Evolutionary conservation across 768 basidiomycete species (phyloP).

Genomic region (Boletus reticuloceps): DNA sequence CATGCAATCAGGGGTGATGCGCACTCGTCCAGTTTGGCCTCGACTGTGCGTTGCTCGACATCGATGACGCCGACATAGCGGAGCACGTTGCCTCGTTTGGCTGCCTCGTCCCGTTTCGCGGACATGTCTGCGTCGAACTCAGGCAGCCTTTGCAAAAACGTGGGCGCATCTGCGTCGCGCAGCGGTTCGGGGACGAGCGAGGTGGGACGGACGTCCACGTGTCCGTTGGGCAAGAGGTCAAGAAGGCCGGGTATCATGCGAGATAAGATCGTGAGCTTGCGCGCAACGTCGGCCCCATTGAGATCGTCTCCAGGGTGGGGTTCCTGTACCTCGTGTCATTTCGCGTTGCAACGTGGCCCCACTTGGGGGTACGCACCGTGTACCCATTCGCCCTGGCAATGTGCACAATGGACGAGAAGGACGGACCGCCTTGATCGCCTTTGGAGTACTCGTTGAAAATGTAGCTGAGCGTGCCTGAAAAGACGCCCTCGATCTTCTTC

Average conservation of each 20-base stretch:
- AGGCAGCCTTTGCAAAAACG: conserved; percentile 76
- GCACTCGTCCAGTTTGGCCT: conserved; percentile 87
- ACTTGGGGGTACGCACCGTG: conserved; percentile 53
- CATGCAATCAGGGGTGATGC: conserved; percentile 19
- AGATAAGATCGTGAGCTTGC: conserved; percentile 94
- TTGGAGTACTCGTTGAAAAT: conserved; percentile 97
- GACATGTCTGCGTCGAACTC: conserved; percentile 82
- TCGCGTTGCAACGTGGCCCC: background rate
- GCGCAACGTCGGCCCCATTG: conserved; percentile 94
- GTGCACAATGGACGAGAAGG: conserved; percentile 87
- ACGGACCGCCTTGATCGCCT: conserved; percentile 60
- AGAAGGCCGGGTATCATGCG: conserved; percentile 61
- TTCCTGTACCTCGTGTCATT: conserved; percentile 58
- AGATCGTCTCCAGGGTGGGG: conserved; percentile 97
- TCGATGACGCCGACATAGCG: conserved; percentile 96
- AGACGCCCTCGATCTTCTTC: conserved; percentile 93
- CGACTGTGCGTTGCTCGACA: conserved; percentile 59
- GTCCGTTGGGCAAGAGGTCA: conserved; percentile 68
- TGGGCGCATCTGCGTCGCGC: conserved; percentile 70
- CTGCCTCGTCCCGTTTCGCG: conserved; percentile 73
- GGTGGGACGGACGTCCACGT: conserved; percentile 72
- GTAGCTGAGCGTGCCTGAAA: conserved; percentile 97
- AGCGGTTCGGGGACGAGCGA: conserved; percentile 85
- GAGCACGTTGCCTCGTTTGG: conserved; percentile 77
- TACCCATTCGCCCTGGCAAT: conserved; percentile 91